Percentiles rank a stretch among this genome's conserved stretches.
Evolutionary conservation across 2,329 filamentous ascomycete species (phyloP).

Genomic region (Colletotrichum incanum): DNA sequence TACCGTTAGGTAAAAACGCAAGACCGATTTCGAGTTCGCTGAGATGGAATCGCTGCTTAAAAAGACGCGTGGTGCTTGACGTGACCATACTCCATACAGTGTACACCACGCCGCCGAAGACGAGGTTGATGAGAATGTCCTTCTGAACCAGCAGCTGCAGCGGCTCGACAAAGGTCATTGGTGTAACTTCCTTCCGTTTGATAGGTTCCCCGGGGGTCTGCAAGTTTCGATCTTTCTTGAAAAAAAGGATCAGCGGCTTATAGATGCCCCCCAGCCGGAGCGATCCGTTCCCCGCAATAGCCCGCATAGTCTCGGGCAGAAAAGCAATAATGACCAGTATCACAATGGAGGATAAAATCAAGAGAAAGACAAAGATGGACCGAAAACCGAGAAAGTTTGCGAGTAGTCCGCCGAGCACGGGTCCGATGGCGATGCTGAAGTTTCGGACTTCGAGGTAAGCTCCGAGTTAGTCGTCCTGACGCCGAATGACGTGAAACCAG

Average conservation of each 20-base stretch:
- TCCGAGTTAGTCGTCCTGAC: conserved; percentile 17
- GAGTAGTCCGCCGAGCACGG: conserved; percentile 52
- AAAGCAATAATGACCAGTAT: conserved; percentile 45
- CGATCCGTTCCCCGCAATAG: conserved; percentile 49
- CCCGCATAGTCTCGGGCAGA: conserved; percentile 50
- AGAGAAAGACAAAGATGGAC: conserved; percentile 49
- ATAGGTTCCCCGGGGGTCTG: conserved; percentile 40
- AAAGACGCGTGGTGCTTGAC: conserved; percentile 56
- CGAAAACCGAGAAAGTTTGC: conserved; percentile 49
- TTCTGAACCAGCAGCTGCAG: conserved; percentile 58
- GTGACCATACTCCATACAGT: conserved; percentile 66
- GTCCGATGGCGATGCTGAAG: conserved; percentile 52
- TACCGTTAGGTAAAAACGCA: conserved; percentile 49
- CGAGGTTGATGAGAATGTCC: conserved; percentile 60
- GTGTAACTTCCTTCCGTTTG: conserved; percentile 46
- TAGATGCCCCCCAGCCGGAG: conserved; percentile 47
- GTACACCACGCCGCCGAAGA: conserved; percentile 56
- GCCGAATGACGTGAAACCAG: background rate
- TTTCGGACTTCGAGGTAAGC: conserved; percentile 46
- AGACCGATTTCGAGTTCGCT: conserved; percentile 47
- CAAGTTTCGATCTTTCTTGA: conserved; percentile 39
- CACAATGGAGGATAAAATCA: conserved; percentile 22
- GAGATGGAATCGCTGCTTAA: conserved; percentile 50
- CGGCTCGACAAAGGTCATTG: conserved; percentile 53
- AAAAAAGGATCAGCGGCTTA: conserved; percentile 45